Conservation (phyloP, 495 filamentous ascomycete species). For the Aspergillus taichungensis region DNA sequence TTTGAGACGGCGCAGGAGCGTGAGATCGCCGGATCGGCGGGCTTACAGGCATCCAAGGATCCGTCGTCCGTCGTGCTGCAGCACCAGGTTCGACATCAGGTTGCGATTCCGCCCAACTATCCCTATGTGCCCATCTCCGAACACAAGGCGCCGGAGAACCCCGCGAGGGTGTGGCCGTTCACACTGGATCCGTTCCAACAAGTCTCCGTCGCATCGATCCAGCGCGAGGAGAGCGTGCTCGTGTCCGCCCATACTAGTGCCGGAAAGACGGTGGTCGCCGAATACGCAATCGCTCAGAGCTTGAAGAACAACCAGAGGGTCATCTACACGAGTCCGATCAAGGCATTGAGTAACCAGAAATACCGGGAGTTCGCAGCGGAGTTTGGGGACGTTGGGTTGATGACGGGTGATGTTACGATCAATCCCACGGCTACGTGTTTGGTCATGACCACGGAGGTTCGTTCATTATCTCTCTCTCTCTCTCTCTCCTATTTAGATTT, state of each 20-base stretch:
- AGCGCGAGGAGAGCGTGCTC: constrained; percentile 89
- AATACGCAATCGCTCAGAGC: constrained; percentile 97
- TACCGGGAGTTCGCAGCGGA: constrained; percentile 92
- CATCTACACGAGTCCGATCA: constrained; percentile 98
- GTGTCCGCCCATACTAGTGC: constrained; percentile 97
- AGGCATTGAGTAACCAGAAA: constrained; percentile 96
- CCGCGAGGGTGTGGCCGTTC: constrained; percentile 78
- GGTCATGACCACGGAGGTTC: constrained; percentile 91
- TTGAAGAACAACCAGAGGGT: constrained; percentile 95
- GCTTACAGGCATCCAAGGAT: constrained; percentile 65
- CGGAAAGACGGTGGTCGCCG: constrained; percentile 95
- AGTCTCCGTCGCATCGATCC: constrained; percentile 83
- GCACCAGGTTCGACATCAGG: constrained; percentile 97
- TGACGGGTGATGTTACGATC: constrained; percentile 99
- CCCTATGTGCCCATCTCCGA: constrained; percentile 86
- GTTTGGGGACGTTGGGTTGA: constrained; percentile 93
- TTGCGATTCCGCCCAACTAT: constrained; percentile 87
- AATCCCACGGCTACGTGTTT: constrained; percentile 96
- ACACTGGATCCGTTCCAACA: constrained; percentile 95
- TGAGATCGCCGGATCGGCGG: constrained; percentile 73
- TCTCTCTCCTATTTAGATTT: too few relatives aligned
- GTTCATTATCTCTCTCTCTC: background rate
- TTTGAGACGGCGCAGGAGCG: constrained; percentile 94
- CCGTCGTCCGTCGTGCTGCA: constrained; percentile 65
- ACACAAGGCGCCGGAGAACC: constrained; percentile 76